Evolutionary conservation across 441 rosid species (phyloP).

Genomic region (Euphorbia celastroides): DNA sequence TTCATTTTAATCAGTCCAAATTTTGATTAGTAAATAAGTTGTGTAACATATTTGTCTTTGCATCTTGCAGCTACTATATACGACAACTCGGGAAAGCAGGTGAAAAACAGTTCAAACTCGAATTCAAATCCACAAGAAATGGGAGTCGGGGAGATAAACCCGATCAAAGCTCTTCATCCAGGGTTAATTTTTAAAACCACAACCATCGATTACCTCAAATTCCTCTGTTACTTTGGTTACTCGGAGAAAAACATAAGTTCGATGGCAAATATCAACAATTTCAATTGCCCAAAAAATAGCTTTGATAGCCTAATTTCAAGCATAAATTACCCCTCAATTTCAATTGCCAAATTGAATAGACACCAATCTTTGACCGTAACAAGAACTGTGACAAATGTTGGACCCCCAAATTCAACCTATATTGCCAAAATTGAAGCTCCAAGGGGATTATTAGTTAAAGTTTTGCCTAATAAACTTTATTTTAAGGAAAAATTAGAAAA

Average conservation of each 20-base stretch:
- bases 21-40: too few species aligned
- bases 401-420: conserved; percentile 46
- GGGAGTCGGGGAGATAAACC: conserved; percentile 68
- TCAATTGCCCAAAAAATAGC: conserved; percentile 41
- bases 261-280: conserved; percentile 33
- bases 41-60: background rate
- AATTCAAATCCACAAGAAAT: conserved; percentile 50
- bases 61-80: conserved; percentile 42
- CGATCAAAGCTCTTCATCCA: conserved; percentile 52
- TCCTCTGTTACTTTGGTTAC: conserved; percentile 58
- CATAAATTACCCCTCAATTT: conserved; percentile 75
- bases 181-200: conserved; percentile 67
- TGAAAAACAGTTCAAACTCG: conserved; percentile 36
- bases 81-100: conserved; percentile 40
- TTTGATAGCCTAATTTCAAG: conserved; percentile 39
- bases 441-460: conserved; percentile 42
- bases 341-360: conserved; percentile 40
- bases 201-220: conserved; percentile 39
- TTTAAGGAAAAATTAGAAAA: conserved; percentile 28
- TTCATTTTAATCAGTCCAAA: too few species aligned
- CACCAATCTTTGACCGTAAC: conserved; percentile 20
- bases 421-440: conserved; percentile 37
- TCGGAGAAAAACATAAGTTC: conserved; percentile 38
- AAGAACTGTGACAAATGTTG: conserved; percentile 62
- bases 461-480: conserved; percentile 41